phyloP scores from a whole-genome alignment of 768 basidiomycete genomes.

The Pleurotus sapidus region DNA sequence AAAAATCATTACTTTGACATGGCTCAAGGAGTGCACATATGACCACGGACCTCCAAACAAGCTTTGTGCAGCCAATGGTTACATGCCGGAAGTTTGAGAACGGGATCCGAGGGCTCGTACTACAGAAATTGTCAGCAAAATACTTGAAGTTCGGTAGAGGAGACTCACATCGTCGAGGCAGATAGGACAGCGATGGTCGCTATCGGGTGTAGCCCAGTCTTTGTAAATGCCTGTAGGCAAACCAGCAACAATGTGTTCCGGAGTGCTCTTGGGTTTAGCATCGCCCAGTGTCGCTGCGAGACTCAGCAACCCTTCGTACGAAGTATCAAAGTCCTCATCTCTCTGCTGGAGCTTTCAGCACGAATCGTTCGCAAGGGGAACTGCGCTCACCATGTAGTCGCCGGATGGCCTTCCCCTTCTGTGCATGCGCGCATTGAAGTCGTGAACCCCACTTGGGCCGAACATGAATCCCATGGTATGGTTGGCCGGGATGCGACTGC shows the following conservation, averaged over 20 bases:
- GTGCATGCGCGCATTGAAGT: slow-evolving; percentile 10
- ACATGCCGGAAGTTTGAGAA: slow-evolving; percentile 68
- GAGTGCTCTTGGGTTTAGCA: slow-evolving; percentile 62
- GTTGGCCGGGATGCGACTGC: not conserved
- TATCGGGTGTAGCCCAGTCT: slow-evolving; percentile 65
- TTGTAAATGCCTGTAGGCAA: slow-evolving; percentile 62
- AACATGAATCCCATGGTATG: slow-evolving; percentile 12
- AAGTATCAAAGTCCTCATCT: slow-evolving; percentile 74
- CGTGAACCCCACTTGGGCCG: slow-evolving; percentile 11
- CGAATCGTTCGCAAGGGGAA: not conserved
- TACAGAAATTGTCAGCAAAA: slow-evolving; percentile 22
- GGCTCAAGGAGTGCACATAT: not conserved
- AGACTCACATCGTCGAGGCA: slow-evolving; percentile 77
- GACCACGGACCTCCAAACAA: slow-evolving; percentile 63
- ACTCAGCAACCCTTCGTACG: slow-evolving; percentile 67
- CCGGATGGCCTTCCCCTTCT: slow-evolving; percentile 28
- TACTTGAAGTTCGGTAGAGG: slow-evolving; percentile 2
- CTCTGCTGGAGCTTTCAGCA: slow-evolving; percentile 36
- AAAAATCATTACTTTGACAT: slow-evolving; percentile 3
- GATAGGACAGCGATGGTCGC: slow-evolving; percentile 78
- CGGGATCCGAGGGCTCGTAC: slow-evolving; percentile 62
- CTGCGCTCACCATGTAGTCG: slow-evolving; percentile 50
- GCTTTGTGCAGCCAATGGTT: slow-evolving; percentile 79
- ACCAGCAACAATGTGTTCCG: slow-evolving; percentile 54
- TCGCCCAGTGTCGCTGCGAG: slow-evolving; percentile 64